phyloP scores from a whole-genome alignment of 129 eudicot species.

The Kitagawia praeruptora region DNA sequence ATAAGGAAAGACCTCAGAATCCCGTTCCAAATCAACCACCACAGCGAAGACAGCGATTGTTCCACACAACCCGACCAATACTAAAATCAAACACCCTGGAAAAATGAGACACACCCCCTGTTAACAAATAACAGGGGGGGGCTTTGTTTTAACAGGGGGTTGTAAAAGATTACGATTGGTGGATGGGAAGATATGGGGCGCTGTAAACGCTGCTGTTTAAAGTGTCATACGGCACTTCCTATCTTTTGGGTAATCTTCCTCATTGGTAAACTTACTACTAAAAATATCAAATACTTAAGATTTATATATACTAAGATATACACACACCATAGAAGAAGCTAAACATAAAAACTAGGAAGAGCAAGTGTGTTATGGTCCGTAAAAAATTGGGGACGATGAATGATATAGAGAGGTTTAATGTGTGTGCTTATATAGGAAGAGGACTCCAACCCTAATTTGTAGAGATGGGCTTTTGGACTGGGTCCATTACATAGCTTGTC shows the following conservation, averaged over 20 bases:
- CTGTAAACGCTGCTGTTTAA: conserved; percentile 34
- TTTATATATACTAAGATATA: no score
- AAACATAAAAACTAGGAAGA: neutral
- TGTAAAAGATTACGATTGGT: conserved; percentile 5
- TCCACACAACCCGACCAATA: conserved; percentile 29
- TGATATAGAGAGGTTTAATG: neutral
- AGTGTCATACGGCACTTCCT: conserved; percentile 99
- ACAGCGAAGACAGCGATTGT: conserved; percentile 27
- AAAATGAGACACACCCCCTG: neutral
- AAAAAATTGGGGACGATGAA: neutral
- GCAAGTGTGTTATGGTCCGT: no score
- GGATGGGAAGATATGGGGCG: conserved; percentile 44
- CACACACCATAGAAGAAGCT: neutral
- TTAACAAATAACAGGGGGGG: conserved; percentile 5
- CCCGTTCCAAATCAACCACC: conserved; percentile 94
- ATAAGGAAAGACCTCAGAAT: conserved; percentile 51
- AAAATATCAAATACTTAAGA: no score
- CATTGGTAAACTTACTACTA: neutral
- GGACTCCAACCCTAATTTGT: neutral
- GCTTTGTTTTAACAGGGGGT: neutral
- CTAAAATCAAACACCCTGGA: conserved; percentile 7
- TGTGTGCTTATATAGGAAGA: neutral
- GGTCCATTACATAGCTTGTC: no score
- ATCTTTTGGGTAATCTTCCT: conserved; percentile 75
- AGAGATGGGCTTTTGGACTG: neutral